phyloP scores from a whole-genome alignment of 208 protist genomes.

The Trichomonas vaginalis region DNA sequence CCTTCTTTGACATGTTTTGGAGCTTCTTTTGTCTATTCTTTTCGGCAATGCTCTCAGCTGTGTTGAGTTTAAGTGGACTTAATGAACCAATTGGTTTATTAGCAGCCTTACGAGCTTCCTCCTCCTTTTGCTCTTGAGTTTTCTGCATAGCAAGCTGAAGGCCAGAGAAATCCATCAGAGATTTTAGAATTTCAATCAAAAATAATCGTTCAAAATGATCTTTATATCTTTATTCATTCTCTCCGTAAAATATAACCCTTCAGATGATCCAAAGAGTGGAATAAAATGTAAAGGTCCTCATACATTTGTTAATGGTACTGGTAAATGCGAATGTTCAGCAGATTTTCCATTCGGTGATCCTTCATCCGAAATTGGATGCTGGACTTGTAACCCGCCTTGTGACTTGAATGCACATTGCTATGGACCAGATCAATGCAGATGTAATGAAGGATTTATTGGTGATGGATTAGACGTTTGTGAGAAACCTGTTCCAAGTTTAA shows the following conservation, averaged over 20 bases:
- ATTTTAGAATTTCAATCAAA: too few species aligned
- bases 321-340: neutral
- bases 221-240: too few species aligned
- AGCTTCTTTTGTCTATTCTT: neutral
- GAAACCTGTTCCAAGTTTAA: neutral
- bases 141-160: neutral
- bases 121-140: neutral
- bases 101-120: neutral
- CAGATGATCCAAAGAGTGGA: too few species aligned
- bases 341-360: neutral
- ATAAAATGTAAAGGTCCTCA: neutral
- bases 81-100: neutral
- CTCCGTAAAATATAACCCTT: too few species aligned
- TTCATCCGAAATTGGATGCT: neutral
- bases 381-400: neutral
- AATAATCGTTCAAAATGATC: too few species aligned
- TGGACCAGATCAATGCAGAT: neutral
- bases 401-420: neutral
- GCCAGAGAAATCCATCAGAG: neutral
- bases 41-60: neutral
- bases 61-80: neutral
- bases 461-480: neutral
- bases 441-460: neutral
- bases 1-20: neutral
- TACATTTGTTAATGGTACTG: neutral